Base-by-base conservation (phyloP, 2,329 filamentous ascomycete genomes). In the Colletotrichum sp. region DNA sequence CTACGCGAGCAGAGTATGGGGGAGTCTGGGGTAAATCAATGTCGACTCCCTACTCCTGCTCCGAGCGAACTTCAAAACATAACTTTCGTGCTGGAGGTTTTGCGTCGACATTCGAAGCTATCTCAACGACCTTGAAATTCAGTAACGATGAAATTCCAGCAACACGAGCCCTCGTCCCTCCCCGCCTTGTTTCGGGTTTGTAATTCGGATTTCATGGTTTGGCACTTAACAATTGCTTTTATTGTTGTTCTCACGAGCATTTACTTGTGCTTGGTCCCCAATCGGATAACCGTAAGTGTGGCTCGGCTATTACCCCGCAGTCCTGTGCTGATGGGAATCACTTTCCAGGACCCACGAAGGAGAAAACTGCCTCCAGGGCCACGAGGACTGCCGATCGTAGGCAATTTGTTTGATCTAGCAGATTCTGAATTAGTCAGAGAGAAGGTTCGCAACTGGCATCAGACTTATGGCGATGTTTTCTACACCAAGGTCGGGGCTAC, bases 381-480 rank as follows among this genome's bases (percentile, higher is more conserved):
- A 43, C 38, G 38, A 43, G 38, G 38, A n/a, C 38, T 43, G 18
- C 38, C 38, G 16, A n/a, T 43, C 38, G 38, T 43, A 10, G 38
- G 38, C 18, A 43, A 43, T 43, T 43, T 43, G 8, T 43, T 43
- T 43, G 38, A 43, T n/a, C 18, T 43, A n/a, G 38, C 38, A 10
- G 38, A 43, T 43, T 43, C 38, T 6, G 38, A 43, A 43, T 43
- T 4, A n/a, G 38, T 43, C 38, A 18, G 38, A 18, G 38, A 43
- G 16, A 43, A 43, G 38, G 18, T 43, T 10, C 38, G 38, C 9
- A 16, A 43, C 74, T 88, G 87, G 86, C 83, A 82, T 72, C 83
- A 86, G 77, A 78, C 82, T 38, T 88, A 85, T 73, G 86, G 87
- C 1, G 85, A 86, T 8, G 88, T 88, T 70, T 88, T 87, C 77